A percentile compares a stretch with the other conserved stretches of the same genome.
These are phyloP conservation scores for Salvia sclarea DNA, from an alignment of 305 asterid genomes.

Conservation along the genomic window DNA sequence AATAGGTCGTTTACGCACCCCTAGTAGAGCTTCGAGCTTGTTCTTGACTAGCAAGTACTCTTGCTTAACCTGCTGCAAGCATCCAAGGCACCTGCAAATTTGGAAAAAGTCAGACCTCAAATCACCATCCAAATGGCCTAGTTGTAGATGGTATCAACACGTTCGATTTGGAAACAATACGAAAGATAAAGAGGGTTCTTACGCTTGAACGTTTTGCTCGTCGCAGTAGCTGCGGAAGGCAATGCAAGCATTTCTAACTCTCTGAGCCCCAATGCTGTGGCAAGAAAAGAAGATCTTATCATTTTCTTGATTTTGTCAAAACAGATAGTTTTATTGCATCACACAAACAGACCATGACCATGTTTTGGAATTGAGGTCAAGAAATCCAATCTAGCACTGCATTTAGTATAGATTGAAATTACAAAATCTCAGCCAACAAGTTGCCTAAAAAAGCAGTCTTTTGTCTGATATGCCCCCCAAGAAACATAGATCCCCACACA, in stretches of 20 bases:
- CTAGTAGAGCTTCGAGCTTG: conserved; percentile 55
- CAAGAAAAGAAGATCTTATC: background rate
- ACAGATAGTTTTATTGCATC: background rate
- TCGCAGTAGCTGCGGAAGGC: conserved; percentile 57
- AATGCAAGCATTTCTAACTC: conserved; percentile 55
- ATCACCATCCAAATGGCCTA: background rate
- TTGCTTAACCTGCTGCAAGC: conserved; percentile 61
- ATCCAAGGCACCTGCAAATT: conserved; percentile 49
- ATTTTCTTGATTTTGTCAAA: background rate
- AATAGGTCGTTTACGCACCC: conserved; percentile 36
- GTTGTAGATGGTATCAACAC: background rate
- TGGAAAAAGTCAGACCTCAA: background rate
- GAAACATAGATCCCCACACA: conserved; percentile 20
- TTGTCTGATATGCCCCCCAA: conserved; percentile 20
- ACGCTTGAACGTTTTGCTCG: conserved; percentile 48
- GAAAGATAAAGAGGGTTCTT: conserved; percentile 13
- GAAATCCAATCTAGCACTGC: conserved; percentile 5
- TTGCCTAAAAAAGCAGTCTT: conserved; percentile 15
- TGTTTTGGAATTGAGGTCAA: conserved; percentile 10
- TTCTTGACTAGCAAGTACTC: conserved; percentile 63
- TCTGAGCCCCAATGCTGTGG: conserved; percentile 66
- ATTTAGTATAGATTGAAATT: background rate
- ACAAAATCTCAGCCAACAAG: conserved; percentile 5
- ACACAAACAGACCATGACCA: background rate
- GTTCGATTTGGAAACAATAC: background rate